Evolutionary conservation across 164 flowering plant species (phyloP), one percentile per base, ranked within the genome.

Genomic region (Stephania japonica): DNA sequence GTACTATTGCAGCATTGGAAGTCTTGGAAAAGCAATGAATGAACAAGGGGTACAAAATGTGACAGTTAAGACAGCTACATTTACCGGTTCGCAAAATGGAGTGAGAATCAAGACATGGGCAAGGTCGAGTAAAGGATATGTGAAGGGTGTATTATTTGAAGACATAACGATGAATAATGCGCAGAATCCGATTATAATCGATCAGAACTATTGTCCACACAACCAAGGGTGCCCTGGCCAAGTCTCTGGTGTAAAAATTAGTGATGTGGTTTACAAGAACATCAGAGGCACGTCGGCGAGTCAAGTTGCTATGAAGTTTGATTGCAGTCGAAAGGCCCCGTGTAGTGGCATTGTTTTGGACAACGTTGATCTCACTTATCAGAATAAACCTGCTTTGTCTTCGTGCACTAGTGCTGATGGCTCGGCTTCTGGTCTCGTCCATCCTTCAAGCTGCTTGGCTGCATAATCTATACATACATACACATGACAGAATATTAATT

Each of bases 151-250:
- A 1, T 6, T 56, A 4, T 70, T 26, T 12, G 21, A 56, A 23
- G 23, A 70, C 9, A 43, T 32, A 5, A 56, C 25, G 1, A 70
- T 70, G 47, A 56, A 56, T 6, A 72, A 72, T 43, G 74, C 47
- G 11, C 11, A 43, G 6, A 72, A 72, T 61, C 74, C 74, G 0
- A 72, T 72, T 21, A 42, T 72, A 24, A 82, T 79, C 81, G 59
- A 84, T 25, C 74, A 72, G 27, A 7, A 72, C 14, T 72, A 72
- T 14, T 72, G 75, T 44, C 75, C 75, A 41, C 24, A 42, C 41
- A 50, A 72, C n/a, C 16, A 72, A 43, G 69, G 68, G 2, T 65
- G 69, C 42, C 75, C 75, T 12, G 23, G 8, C n/a, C 65, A 64
- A 44, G 8, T 50, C 12, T 73, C 75, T 1, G 75, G 75, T 19